These are phyloP conservation scores for Macrolepiota fuliginosa DNA, from an alignment of 768 basidiomycete species.

Conservation along the genomic window DNA sequence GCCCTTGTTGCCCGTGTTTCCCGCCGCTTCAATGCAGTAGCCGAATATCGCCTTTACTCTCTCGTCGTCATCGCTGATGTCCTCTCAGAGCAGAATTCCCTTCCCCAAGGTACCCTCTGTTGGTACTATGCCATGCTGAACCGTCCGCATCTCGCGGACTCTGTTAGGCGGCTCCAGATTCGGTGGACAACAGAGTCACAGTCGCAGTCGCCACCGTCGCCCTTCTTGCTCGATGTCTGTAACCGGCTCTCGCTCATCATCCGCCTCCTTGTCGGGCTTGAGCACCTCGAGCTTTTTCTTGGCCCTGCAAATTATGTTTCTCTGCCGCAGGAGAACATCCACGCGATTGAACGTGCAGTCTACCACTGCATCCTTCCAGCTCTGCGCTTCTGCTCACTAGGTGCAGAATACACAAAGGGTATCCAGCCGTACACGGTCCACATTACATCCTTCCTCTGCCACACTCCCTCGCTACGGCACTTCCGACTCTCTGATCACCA, in stretches of 20 bases:
- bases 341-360: constrained; percentile 48
- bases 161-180: constrained; percentile 45
- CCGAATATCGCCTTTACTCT: constrained; percentile 59
- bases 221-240: constrained; percentile 36
- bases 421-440: constrained; percentile 38
- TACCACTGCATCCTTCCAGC: constrained; percentile 35
- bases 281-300: constrained; percentile 54
- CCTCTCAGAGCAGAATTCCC: constrained; percentile 38
- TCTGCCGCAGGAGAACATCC: constrained; percentile 24
- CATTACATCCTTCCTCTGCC: constrained; percentile 41
- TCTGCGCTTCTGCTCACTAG: constrained; percentile 39
- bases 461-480: constrained; percentile 39
- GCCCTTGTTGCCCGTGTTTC: constrained; percentile 42
- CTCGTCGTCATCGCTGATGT: constrained; percentile 47
- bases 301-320: constrained; percentile 40
- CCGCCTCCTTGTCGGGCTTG: constrained; percentile 36
- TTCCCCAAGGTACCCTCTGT: constrained; percentile 40
- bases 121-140: constrained; percentile 53
- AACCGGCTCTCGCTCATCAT: constrained; percentile 37
- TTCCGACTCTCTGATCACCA: constrained; percentile 47
- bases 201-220: constrained; percentile 21
- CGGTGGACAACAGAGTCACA: constrained; percentile 49
- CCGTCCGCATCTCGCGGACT: constrained; percentile 44
- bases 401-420: constrained; percentile 43
- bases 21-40: constrained; percentile 46